phyloP scores from a whole-genome alignment of 129 eudicot species.

The Lactuca sativa region DNA sequence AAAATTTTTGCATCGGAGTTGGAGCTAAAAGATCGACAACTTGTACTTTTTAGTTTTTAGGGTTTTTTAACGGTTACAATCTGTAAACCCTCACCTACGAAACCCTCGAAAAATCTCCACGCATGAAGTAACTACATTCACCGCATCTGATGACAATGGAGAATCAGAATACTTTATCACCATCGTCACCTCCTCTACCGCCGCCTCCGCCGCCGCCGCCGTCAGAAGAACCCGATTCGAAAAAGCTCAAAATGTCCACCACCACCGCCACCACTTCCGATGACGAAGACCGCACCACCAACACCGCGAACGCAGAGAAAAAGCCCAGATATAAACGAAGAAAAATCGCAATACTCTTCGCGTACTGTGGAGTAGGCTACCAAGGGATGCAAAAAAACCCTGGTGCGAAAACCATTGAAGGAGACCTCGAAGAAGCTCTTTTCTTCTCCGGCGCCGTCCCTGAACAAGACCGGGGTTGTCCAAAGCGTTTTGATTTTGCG shows the following conservation, averaged over 20 bases:
- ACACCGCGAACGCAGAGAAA: constrained; percentile 23
- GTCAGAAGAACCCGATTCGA: constrained; percentile 44
- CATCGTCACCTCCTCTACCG: neutral
- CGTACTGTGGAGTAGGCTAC: constrained; percentile 91
- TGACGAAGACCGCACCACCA: constrained; percentile 39
- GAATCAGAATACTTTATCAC: constrained; percentile 16
- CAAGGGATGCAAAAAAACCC: constrained; percentile 97
- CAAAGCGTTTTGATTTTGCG: constrained; percentile 66
- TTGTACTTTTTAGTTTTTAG: no score
- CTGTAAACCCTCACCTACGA: no score
- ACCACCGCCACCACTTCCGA: constrained; percentile 41
- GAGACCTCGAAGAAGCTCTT: constrained; percentile 88
- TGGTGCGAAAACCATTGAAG: constrained; percentile 96
- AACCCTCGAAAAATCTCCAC: neutral
- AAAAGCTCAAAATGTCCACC: constrained; percentile 68
- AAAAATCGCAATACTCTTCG: constrained; percentile 77
- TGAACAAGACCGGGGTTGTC: constrained; percentile 52
- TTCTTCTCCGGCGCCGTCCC: constrained; percentile 74
- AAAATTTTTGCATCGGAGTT: no score
- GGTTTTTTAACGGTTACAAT: no score
- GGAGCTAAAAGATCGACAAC: no score
- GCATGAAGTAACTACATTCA: neutral
- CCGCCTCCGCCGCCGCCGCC: constrained; percentile 20
- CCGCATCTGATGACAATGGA: constrained; percentile 22
- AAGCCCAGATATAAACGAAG: constrained; percentile 70